phyloP scores from a whole-genome alignment of 768 basidiomycete species.

The Scleroderma bovista region DNA sequence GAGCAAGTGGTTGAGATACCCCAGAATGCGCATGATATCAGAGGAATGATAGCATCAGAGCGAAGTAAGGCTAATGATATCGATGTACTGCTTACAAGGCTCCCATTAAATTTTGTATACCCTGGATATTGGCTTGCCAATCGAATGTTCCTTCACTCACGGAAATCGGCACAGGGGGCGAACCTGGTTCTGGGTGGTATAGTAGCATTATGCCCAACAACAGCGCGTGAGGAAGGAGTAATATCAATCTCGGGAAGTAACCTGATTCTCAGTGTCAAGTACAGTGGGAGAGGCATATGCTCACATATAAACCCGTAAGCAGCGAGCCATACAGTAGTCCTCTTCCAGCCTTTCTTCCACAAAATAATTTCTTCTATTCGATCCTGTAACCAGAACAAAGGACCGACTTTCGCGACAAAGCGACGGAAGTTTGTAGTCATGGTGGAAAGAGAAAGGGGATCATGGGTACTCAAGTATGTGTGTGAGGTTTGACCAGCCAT shows the following conservation, averaged over 20 bases:
- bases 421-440: conserved; percentile 74
- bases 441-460: conserved; percentile 68
- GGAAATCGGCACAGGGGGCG: conserved; percentile 32
- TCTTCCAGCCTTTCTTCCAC: conserved; percentile 74
- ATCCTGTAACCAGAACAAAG: conserved; percentile 88
- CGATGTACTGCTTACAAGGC: conserved; percentile 47
- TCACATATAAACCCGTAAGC: conserved; percentile 75
- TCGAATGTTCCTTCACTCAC: conserved; percentile 62
- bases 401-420: conserved; percentile 70
- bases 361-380: conserved; percentile 77
- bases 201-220: conserved; percentile 63
- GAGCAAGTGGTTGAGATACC: background rate
- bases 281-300: conserved; percentile 23
- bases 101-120: conserved; percentile 90
- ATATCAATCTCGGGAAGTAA: conserved; percentile 65
- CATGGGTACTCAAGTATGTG: conserved; percentile 45
- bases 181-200: conserved; percentile 44
- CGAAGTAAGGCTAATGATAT: background rate
- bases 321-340: conserved; percentile 71
- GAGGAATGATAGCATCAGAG: background rate
- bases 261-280: conserved; percentile 37
- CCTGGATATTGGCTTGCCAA: conserved; percentile 86
- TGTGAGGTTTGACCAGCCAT: conserved; percentile 20
- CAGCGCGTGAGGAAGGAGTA: conserved; percentile 62
- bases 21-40: background rate